Percentiles rank a stretch among this genome's conserved stretches.
phyloP scores from a whole-genome alignment of 805 yeast genomes.

The Saturnispora gosingensis region DNA sequence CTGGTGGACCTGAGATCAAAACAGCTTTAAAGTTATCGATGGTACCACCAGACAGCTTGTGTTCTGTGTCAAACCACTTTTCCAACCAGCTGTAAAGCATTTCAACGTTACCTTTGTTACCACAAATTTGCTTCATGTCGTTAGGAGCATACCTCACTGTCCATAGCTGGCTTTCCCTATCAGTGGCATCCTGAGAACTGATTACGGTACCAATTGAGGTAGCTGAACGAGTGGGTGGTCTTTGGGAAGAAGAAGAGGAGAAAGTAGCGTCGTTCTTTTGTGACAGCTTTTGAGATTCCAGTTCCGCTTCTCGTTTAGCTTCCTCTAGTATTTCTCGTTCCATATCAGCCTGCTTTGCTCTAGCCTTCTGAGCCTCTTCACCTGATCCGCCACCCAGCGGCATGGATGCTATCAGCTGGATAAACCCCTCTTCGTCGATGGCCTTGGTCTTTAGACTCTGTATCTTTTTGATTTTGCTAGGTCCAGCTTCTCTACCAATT shows the following conservation, averaged over 20 bases:
- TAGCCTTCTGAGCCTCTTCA: constrained; percentile 65
- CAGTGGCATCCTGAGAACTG: constrained; percentile 20
- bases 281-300: constrained; percentile 19
- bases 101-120: constrained; percentile 70
- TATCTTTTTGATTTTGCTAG: constrained; percentile 81
- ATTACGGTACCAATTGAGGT: background rate
- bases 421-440: constrained; percentile 78
- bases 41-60: constrained; percentile 46
- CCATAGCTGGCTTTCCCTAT: constrained; percentile 52
- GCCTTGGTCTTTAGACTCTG: constrained; percentile 67
- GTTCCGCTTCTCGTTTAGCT: constrained; percentile 29
- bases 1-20: constrained; percentile 81
- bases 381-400: constrained; percentile 90
- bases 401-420: constrained; percentile 63
- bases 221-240: background rate
- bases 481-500: constrained; percentile 93
- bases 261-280: constrained; percentile 13
- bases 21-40: constrained; percentile 71
- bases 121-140: constrained; percentile 69
- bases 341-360: constrained; percentile 59
- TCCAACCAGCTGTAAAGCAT: constrained; percentile 65
- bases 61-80: constrained; percentile 59
- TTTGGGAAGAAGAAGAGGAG: background rate
- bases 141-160: constrained; percentile 90
- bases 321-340: constrained; percentile 44